Evolutionary conservation across 139 green algal species (phyloP).

Genomic region (Chlorella sp.): DNA sequence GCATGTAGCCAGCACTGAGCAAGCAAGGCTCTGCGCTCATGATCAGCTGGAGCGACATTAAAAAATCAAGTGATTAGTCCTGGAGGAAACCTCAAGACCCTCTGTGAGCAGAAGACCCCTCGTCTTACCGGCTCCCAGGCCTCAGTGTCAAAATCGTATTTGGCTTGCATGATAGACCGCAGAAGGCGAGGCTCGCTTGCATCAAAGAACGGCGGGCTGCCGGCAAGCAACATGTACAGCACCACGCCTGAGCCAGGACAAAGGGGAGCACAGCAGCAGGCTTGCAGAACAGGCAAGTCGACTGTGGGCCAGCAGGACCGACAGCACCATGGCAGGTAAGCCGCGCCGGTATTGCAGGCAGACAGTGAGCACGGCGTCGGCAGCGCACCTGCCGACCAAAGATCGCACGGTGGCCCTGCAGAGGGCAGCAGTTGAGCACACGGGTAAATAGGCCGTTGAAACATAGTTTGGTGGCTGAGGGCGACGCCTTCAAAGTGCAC

Average conservation of each 20-base stretch:
- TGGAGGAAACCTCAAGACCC: no score
- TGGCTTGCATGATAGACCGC: conserved; percentile 77
- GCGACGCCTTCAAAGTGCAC: no score
- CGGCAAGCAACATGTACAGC: conserved; percentile 37
- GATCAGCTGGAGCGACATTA: no score
- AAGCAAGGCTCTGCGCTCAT: no score
- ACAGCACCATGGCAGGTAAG: not conserved
- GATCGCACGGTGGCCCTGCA: conserved; percentile 17
- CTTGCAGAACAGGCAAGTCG: not conserved
- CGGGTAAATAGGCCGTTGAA: no score
- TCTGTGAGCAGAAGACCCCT: no score
- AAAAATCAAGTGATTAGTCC: no score
- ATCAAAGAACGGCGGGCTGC: conserved; percentile 56
- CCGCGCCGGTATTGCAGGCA: no score
- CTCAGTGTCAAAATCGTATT: conserved; percentile 78
- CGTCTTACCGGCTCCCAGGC: conserved; percentile 79
- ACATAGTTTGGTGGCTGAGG: no score
- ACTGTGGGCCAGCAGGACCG: no score
- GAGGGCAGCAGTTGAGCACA: not conserved
- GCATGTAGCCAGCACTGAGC: no score
- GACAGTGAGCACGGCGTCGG: not conserved
- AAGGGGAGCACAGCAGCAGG: not conserved
- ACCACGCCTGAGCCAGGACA: conserved; percentile 17
- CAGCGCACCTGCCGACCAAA: conserved; percentile 44
- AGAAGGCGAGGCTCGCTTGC: conserved; percentile 90